Conservation (phyloP, 495 filamentous ascomycete species). For the Viridothelium virens region DNA sequence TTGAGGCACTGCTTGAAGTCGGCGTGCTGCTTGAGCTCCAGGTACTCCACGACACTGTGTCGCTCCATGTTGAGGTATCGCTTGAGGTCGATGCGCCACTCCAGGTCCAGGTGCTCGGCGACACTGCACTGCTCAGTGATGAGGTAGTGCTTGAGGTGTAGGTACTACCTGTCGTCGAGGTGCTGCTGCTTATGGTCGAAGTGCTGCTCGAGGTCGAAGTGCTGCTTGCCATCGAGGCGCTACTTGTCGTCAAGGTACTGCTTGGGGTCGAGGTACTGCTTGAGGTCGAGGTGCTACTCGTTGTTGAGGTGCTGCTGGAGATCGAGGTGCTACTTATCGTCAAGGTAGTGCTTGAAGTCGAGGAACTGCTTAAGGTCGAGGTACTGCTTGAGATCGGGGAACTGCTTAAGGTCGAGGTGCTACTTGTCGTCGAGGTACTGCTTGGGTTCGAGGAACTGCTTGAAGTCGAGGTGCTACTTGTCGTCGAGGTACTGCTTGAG, state of each 20-base stretch:
- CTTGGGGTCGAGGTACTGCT: neutral
- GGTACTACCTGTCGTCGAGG: no score
- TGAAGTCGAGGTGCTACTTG: neutral
- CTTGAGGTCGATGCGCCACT: no score
- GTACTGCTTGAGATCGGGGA: neutral
- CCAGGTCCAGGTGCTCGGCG: no score
- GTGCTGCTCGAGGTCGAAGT: neutral
- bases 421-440: neutral
- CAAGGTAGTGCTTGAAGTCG: neutral
- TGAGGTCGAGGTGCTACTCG: no score
- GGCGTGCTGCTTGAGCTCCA: no score
- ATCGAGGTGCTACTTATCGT: neutral
- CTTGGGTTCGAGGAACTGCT: neutral
- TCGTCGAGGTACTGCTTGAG: neutral
- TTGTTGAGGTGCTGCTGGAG: neutral
- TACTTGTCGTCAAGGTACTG: neutral
- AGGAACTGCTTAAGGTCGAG: neutral
- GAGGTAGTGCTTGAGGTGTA: neutral
- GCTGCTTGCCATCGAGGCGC: no score
- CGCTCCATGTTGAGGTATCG: no score
- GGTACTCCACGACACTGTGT: no score
- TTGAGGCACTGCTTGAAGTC: no score
- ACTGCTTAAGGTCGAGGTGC: neutral
- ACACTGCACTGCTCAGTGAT: no score
- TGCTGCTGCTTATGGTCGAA: neutral